Evolutionary conservation across 495 filamentous ascomycete genomes (phyloP).

Genomic region (Ramalina peruviana): DNA sequence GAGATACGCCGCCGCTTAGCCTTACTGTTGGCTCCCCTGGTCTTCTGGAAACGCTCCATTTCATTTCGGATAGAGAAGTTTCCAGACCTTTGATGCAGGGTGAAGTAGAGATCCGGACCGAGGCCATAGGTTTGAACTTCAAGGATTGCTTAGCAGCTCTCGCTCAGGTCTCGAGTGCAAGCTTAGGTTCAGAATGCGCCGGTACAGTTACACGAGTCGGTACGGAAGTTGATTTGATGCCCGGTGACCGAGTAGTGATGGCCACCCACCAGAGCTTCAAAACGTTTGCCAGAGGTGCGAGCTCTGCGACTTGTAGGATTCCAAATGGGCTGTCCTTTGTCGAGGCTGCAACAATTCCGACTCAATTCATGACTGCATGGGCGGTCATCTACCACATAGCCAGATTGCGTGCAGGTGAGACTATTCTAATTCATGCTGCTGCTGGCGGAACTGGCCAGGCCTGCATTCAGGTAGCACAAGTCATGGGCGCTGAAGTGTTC

Average conservation of each 20-base stretch:
- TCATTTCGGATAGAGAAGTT: conserved; percentile 1
- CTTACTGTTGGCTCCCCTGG: conserved; percentile 5
- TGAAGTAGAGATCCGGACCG: conserved; percentile 9
- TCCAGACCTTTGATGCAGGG: conserved; percentile 12
- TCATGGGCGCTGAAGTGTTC: conserved; percentile 39
- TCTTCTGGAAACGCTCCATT: conserved; percentile 9
- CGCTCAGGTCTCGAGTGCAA: conserved; percentile 22
- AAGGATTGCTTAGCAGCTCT: conserved; percentile 26
- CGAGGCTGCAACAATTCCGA: conserved; percentile 34
- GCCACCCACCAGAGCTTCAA: conserved; percentile 19
- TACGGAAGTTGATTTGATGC: conserved; percentile 27
- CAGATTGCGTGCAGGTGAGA: conserved; percentile 16
- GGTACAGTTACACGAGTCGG: conserved; percentile 41
- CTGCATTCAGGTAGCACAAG: conserved; percentile 37
- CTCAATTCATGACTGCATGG: conserved; percentile 38
- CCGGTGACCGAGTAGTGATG: conserved; percentile 40
- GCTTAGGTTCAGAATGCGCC: conserved; percentile 38
- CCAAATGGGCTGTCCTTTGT: conserved; percentile 29
- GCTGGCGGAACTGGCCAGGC: conserved; percentile 42
- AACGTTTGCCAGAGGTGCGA: background rate
- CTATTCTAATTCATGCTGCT: conserved; percentile 42
- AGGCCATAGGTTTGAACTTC: conserved; percentile 14
- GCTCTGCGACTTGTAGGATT: conserved; percentile 13
- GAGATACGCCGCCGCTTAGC: background rate
- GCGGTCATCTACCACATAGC: conserved; percentile 28